phyloP scores from a whole-genome alignment of 78 protist genomes.

The Chrysochromulina tobinii region DNA sequence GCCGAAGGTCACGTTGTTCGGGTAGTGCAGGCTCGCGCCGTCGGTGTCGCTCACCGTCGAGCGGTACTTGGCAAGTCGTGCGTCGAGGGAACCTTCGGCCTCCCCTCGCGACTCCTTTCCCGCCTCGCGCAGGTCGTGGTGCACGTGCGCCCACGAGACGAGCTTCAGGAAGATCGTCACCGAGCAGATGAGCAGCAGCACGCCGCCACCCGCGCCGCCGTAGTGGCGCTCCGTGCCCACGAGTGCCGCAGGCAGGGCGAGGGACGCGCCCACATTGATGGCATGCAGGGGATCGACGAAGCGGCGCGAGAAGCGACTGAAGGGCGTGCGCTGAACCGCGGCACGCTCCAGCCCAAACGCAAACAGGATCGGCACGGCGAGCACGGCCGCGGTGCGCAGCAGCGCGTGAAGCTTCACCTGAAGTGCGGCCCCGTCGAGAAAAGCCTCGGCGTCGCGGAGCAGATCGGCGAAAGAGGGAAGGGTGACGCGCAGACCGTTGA shows the following conservation, averaged over 20 bases:
- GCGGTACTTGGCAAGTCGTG: neutral
- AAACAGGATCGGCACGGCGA: too few relatives aligned
- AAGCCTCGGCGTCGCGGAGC: too few relatives aligned
- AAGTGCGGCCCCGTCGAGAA: too few relatives aligned
- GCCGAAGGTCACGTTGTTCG: conserved; percentile 36
- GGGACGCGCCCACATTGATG: neutral
- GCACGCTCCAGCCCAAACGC: too few relatives aligned
- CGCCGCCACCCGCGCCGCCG: neutral
- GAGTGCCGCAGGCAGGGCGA: neutral
- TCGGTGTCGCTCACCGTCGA: neutral
- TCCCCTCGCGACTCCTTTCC: neutral
- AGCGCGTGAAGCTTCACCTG: too few relatives aligned
- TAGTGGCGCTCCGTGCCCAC: neutral
- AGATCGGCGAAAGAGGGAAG: neutral
- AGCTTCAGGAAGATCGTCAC: conserved; percentile 39
- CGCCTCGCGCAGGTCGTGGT: neutral
- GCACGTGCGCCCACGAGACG: conserved; percentile 22
- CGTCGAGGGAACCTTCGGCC: neutral
- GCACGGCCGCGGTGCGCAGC: too few relatives aligned
- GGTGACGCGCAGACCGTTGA: conserved; percentile 13
- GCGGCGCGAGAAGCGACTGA: neutral
- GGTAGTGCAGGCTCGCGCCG: conserved; percentile 31
- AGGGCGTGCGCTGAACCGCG: neutral
- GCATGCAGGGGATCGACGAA: neutral
- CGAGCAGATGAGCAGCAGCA: neutral